Evolutionary conservation across 768 basidiomycete genomes (phyloP).

Genomic region (Leccinellum albellum): DNA sequence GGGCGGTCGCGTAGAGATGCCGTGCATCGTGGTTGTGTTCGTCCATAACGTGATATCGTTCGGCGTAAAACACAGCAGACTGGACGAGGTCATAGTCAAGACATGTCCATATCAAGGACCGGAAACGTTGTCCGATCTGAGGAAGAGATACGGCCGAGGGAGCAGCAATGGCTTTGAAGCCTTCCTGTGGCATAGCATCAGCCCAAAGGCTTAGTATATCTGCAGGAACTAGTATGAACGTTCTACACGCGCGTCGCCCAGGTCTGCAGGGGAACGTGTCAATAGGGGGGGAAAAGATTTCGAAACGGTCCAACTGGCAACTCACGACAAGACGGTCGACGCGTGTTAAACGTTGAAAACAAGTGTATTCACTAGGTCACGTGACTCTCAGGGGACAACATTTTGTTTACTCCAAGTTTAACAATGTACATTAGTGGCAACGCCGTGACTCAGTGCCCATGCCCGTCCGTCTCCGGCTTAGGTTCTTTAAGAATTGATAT

Average conservation of each 20-base stretch:
- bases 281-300: conserved; percentile 12
- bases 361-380: conserved; percentile 21
- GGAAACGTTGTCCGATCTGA: conserved; percentile 65
- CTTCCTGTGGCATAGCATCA: conserved; percentile 56
- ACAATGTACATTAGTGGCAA: conserved; percentile 10
- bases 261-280: conserved; percentile 3
- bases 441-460: conserved; percentile 63
- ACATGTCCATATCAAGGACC: conserved; percentile 75
- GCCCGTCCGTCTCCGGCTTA: conserved; percentile 66
- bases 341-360: conserved; percentile 23
- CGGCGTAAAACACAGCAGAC: conserved; percentile 87
- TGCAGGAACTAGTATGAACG: conserved; percentile 18
- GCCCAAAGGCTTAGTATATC: conserved; percentile 32
- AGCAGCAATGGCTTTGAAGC: conserved; percentile 25
- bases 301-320: conserved; percentile 13
- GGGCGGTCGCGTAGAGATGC: conserved; percentile 77
- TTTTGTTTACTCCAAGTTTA: not conserved
- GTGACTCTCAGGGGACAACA: conserved; percentile 18
- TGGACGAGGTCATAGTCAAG: conserved; percentile 75
- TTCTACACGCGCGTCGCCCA: conserved; percentile 9
- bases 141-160: conserved; percentile 44
- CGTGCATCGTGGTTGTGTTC: conserved; percentile 72
- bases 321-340: conserved; percentile 13
- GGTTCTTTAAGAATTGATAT: conserved; percentile 46
- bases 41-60: conserved; percentile 74